Base-by-base conservation (phyloP, 148 eudicot genomes). In the Camellia sinensis region DNA sequence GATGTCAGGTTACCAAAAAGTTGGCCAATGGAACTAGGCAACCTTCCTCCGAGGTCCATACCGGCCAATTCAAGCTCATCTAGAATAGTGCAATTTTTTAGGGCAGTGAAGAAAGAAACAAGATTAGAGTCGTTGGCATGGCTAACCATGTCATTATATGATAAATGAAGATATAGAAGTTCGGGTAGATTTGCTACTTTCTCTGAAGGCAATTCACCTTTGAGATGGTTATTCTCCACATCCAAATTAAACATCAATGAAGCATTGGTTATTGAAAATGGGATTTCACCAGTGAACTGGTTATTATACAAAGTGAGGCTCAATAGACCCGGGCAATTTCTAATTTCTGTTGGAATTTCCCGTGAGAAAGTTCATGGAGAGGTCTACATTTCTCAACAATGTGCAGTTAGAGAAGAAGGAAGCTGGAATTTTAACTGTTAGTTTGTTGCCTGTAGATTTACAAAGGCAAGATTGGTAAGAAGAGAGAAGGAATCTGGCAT, bases 351-450 rank as follows among this genome's bases (percentile, higher is more conserved):
- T 19, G 89, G 89, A 63, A 86, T 84, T 1, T 68, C 67, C 19
- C 87, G 85, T 0, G 11, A 86, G 81, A 1, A 52, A 14, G 67
- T 86, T 86, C 17, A 52, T 4, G 40, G 89, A 86, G 9, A 86
- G 72, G 64, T 86, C 89, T 11, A 86, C 53, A 43, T 79, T 81
- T 60, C 8, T 44, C 74, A 86, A 57, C 13, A 6, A 14, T 53
- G 83, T 79, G 76, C 87, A 86, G 83, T 84, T 86, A 22, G 81
- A 84, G 83, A 86, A 84, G 21, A 86, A 59, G 66, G 85, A 81
- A 9, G 67, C n/a, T 62, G 83, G 86, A 64, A 86, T 29, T 12
- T 15, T 45, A 68, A 85, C 89, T 1, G 40, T 52, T 45, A 86
- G 79, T 50, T 54, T 79, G 83, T 86, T 86, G 1, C 59, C 15